Percentiles rank a stretch among this genome's conserved stretches.
phyloP scores from a whole-genome alignment of 2,329 filamentous ascomycete species.

The Fusarium agapanthi region DNA sequence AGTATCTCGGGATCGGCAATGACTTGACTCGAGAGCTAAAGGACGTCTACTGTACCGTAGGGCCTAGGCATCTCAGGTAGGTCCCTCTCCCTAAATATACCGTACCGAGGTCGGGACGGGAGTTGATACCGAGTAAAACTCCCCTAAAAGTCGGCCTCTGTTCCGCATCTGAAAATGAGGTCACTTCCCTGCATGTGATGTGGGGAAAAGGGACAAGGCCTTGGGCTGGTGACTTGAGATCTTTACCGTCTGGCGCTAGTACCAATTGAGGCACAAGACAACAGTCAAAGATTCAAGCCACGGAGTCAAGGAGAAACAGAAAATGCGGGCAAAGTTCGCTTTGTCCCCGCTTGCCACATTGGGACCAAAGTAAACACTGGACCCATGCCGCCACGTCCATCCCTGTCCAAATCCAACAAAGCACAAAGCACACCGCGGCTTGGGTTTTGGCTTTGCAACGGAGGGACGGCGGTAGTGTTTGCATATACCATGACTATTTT shows the following conservation, averaged over 20 bases:
- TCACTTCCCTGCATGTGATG: conserved; percentile 42
- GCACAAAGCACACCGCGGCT: conserved; percentile 24
- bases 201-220: conserved; percentile 24
- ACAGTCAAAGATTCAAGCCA: not conserved
- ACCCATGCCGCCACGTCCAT: conserved; percentile 22
- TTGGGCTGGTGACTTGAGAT: conserved; percentile 2
- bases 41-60: not conserved
- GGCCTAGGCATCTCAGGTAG: not conserved
- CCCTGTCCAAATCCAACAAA: conserved; percentile 26
- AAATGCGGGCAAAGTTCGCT: conserved; percentile 33
- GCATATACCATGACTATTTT: conserved; percentile 8
- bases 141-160: conserved; percentile 27
- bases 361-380: conserved; percentile 45
- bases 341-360: conserved; percentile 25
- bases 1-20: conserved; percentile 26
- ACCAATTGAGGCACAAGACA: conserved; percentile 4
- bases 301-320: conserved; percentile 39
- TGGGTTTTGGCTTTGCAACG: conserved; percentile 18
- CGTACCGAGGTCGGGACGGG: conserved; percentile 38
- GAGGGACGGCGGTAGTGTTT: conserved; percentile 11
- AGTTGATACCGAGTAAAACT: conserved; percentile 28
- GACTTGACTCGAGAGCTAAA: conserved; percentile 16
- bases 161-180: conserved; percentile 42
- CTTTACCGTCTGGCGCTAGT: conserved; percentile 9
- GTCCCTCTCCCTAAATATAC: conserved; percentile 24